Base-by-base conservation (phyloP, 2,329 filamentous ascomycete genomes). In the Paecilomyces fulvus region DNA sequence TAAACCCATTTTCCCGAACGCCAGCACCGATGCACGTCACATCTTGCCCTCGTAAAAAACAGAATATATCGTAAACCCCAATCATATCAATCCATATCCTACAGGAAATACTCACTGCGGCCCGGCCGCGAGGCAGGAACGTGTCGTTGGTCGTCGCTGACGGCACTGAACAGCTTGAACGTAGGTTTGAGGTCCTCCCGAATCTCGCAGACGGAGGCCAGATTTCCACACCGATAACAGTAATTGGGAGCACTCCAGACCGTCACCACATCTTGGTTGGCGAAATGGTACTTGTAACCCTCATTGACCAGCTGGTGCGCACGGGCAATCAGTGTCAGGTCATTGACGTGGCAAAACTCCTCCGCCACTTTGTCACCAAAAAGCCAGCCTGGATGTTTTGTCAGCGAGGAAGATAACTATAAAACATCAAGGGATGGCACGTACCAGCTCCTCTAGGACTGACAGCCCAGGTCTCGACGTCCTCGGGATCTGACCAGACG, bases 191-290 rank as follows among this genome's bases (percentile, higher is more conserved):
- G 80, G 66, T 94, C 88, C 66, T 88, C 87, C 63, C 88, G 86
- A 28, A 96, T 85, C 54, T 91, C 91, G 86, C 96, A 96, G 70
- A 96, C 95, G 4, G 82, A 85, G 20, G 85, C 85, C 59, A 88
- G 90, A 75, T 99, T 99, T 69, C 94, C 94, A 70, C 92, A 99
- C 73, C 92, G 85, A 80, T 99, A 97, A 79, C 92, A 97, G 80
- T 97, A 97, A 74, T 92, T 92, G 59, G 89, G 89, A 46, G 89
- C 89, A 85, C 69, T 83, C 81, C 85, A 88, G 23, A 88, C 85
- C 1, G 85, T 88, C 17, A 96, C 92, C 48, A 96, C 92, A 11
- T 95, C 95, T 75, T 94, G 92, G 71, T 96, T 89, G 55, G 88
- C 82, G 75, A 97, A 97, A 71, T 97, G 92, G 72, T 95, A 97